phyloP scores from a whole-genome alignment of 2,329 filamentous ascomycete genomes.

The Neofusicoccum cordaticola region DNA sequence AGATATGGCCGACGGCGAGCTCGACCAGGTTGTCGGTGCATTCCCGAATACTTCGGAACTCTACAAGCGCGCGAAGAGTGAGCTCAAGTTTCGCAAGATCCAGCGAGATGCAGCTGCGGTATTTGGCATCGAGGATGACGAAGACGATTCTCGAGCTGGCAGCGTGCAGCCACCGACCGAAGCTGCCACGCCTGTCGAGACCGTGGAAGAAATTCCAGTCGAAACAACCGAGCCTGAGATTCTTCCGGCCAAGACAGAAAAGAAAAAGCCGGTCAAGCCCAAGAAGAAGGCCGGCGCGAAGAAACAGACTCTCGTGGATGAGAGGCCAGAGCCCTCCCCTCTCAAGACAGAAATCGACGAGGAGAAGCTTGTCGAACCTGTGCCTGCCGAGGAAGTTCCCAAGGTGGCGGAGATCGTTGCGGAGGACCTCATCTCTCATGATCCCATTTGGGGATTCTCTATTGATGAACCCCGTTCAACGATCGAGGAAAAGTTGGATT shows the following conservation, averaged over 20 bases:
- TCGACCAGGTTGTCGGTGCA: slow-evolving; percentile 55
- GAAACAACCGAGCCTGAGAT: slow-evolving; percentile 34
- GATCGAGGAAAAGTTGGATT: slow-evolving; percentile 62
- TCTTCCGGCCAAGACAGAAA: slow-evolving; percentile 28
- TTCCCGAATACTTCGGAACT: slow-evolving; percentile 60
- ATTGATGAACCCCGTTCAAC: slow-evolving; percentile 59
- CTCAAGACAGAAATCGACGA: slow-evolving; percentile 43
- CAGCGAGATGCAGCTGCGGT: slow-evolving; percentile 82
- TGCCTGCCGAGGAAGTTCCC: slow-evolving; percentile 26
- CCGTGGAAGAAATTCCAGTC: slow-evolving; percentile 29
- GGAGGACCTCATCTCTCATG: slow-evolving; percentile 23
- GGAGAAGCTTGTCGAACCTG: neutral
- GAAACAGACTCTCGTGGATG: slow-evolving; percentile 71
- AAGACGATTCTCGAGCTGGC: slow-evolving; percentile 43
- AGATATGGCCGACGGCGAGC: slow-evolving; percentile 63
- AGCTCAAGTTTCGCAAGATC: slow-evolving; percentile 65
- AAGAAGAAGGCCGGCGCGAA: slow-evolving; percentile 68
- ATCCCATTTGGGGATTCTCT: slow-evolving; percentile 54
- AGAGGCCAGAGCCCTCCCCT: slow-evolving; percentile 44
- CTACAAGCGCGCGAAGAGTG: slow-evolving; percentile 69
- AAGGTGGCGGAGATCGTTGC: slow-evolving; percentile 32
- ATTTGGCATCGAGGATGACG: slow-evolving; percentile 61
- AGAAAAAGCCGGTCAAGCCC: slow-evolving; percentile 52
- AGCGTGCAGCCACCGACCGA: slow-evolving; percentile 45
- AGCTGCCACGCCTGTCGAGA: slow-evolving; percentile 47